Conservation (phyloP, 2,329 filamentous ascomycete species). For the Orbilia ellipsospora region DNA sequence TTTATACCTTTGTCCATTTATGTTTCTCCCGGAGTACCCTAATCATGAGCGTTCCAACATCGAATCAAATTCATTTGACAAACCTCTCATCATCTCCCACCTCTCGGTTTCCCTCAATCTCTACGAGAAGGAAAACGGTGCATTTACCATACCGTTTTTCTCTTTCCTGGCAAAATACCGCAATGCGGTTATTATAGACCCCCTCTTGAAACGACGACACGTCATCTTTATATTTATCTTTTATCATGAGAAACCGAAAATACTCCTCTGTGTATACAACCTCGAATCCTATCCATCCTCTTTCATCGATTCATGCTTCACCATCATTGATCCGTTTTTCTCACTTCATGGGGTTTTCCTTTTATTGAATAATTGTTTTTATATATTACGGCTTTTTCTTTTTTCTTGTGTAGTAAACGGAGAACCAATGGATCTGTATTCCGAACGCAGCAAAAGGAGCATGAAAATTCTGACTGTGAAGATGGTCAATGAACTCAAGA, state of each 20-base stretch:
- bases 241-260: conserved; percentile 39
- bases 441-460: conserved; percentile 23
- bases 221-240: conserved; percentile 18
- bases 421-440: conserved; percentile 54
- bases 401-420: conserved; percentile 51
- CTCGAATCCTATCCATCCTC: neutral
- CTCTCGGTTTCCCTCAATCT: conserved; percentile 18
- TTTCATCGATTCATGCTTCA: conserved; percentile 12
- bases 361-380: conserved; percentile 40
- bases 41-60: conserved; percentile 52
- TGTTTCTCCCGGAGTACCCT: conserved; percentile 49
- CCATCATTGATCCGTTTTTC: conserved; percentile 35
- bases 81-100: conserved; percentile 12
- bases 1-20: conserved; percentile 15
- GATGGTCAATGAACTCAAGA: too few relatives aligned
- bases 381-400: conserved; percentile 53
- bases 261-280: conserved; percentile 37
- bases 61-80: conserved; percentile 35
- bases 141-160: neutral
- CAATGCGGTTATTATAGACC: conserved; percentile 31
- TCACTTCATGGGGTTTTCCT: conserved; percentile 43
- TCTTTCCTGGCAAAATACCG: neutral
- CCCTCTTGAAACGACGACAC: conserved; percentile 10
- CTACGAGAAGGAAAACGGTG: neutral
- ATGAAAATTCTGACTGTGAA: too few relatives aligned